Evolutionary conservation across 148 eudicot species (phyloP), one percentile per base, ranked within the genome.

Genomic region (Amaranthus palmeri): DNA sequence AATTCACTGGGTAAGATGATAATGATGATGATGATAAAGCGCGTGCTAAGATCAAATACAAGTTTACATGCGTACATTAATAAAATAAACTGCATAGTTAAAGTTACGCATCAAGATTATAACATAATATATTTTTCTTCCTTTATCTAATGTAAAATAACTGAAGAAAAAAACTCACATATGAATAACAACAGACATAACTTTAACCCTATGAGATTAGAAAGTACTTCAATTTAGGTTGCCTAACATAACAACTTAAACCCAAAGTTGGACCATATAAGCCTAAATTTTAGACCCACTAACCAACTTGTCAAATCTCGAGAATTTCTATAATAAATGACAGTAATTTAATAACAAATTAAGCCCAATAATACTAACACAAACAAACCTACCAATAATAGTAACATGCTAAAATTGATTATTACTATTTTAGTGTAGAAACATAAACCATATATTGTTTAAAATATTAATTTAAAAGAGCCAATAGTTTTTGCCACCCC

Each of bases 201-300:
- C 0, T 25, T 25, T 25, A 25, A 25, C 36, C 36, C 36, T 25
- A 25, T 52, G 49, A 54, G 54, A 25, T 42, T 61, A 18, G 41
- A 56, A 40, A 44, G 13, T 47, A 65, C 65, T 77, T 64, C 42
- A 70, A 17, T 25, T 63, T 71, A 71, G 75, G 75, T 77, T 55
- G 56, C 58, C 71, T 54, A 76, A 76, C 74, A 62, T 44, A 25
- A 25, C 36, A 70, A 47, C 64, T 50, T 62, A 62, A 62, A 61
- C 70, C 17, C 60, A 54, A 74, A 74, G 15, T 68, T 50, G 60
- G 8, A 61, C 63, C 64, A 17, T 15, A 59, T 11, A 17, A 56
- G 17, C 66, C 49, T 11, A 61, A 54, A 61, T 44, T 45, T 45
- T 42, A 60, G 36, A 58, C 76, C 68, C 65, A 46, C 54, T 54